Base-by-base conservation (phyloP, 1,139 yeast species). In the Pichia cactophila region DNA sequence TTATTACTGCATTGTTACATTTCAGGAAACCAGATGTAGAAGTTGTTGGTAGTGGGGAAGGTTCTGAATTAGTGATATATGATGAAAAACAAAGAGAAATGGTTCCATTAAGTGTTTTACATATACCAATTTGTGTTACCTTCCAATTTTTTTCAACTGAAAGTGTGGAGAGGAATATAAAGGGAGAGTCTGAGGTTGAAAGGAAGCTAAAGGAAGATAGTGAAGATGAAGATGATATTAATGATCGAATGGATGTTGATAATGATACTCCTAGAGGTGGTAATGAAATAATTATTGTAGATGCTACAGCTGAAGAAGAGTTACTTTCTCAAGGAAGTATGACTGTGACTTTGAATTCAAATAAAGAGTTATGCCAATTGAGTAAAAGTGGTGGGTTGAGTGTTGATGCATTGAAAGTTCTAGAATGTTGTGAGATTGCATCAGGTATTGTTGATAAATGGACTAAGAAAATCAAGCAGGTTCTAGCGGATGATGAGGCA, bases 311-410 rank as follows among this genome's bases (percentile, higher is more conserved):
- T 47, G 75, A 79, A 49, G 98, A 92, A 66, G 97, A 90, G 62
- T 66, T 75, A 26, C 68, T 89, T 28, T 73, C 94, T 53, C 86
- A 83, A 50, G 96, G 97, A 33, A 78, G 78, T 14, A 72, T 92
- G 66, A 86, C 95, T 2, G 80, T 92, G 29, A 89, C 98, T 0
- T 69, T 90, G 52, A 92, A 92, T 66, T 87, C 86, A 60, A 92
- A 90, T 65, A 76, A 94, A 58, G 98, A 92, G 61, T 71, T 92
- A 20, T 88, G 96, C 48, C 98, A 92, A 65, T 73, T 94, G 41
- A 77, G 86, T 45, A 92, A 92, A 61, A 86, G 89, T 42, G 98
- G 98, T 45, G 97, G 97, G 0, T 71, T 87, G 44, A 86, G 95
- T 2, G 80, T 92, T 56, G 92, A 88, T 58, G 89, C 95, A 0